Evolutionary conservation across 768 basidiomycete species (phyloP), one percentile per base, ranked within the genome.

Genomic region (Boletellus emodensis): DNA sequence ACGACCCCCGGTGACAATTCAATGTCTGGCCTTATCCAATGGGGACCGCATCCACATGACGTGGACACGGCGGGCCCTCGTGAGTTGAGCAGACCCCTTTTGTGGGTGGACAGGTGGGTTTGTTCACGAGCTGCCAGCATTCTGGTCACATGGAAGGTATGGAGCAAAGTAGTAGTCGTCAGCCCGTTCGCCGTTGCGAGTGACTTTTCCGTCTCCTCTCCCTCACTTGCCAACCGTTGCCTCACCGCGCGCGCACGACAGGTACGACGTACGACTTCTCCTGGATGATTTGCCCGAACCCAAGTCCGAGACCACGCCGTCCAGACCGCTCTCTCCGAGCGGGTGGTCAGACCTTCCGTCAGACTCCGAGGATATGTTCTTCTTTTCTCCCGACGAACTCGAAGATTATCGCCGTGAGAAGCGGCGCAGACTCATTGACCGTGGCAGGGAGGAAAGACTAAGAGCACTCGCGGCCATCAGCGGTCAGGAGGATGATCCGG

Each of bases 331-430:
- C 20, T 81, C 83, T 0, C 78, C 81, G 3, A 69, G 75, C 3
- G 88, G 87, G 8, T 94, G 90, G 90, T 85, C 85, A 0, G 86
- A 91, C 64, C 76, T 94, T 3, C 85, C 90, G 5, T 92, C 91
- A 0, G 91, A 94, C 60, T 64, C 81, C 5, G 92, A 94, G 70
- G 91, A 94, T 57, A 85, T 80, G 0, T 94, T 92, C 68, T 89
- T 88, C 70, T 77, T 94, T 53, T 75, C 81, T 1, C 78, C 78
- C 0, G 73, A 75, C 6, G 91, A 93, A 56, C 69, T 75, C 3
- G 82, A 83, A 13, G 85, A 85, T 52, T 83, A 83, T 53, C 75
- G 73, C 34, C 76, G 81, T 20, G 80, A 83, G 35, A 90, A 92
- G 65, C 82, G 85, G 36, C 73, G 85, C 22, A 73, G 75, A 13